A percentile compares a stretch with the other conserved stretches of the same genome.
Evolutionary conservation across 176 grass and related monocot genomes (phyloP).

Genomic region (Phyllostachys edulis): DNA sequence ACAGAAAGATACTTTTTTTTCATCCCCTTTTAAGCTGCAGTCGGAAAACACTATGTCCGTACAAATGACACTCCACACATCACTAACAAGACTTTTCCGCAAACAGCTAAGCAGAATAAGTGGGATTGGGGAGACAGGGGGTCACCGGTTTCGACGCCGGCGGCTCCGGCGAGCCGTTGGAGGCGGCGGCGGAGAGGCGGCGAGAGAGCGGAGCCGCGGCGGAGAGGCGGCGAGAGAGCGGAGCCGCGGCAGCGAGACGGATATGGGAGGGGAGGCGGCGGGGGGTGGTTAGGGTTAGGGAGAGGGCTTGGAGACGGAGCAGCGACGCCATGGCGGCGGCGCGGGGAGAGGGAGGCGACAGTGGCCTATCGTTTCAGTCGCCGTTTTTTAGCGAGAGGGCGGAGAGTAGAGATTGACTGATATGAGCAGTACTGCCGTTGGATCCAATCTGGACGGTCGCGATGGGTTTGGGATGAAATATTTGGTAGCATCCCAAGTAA

Average conservation of each 20-base stretch:
- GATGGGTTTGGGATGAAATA: no score
- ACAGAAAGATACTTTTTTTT: background rate
- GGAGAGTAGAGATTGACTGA: background rate
- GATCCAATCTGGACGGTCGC: background rate
- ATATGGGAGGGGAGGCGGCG: background rate
- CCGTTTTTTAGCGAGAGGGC: background rate
- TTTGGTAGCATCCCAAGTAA: no score
- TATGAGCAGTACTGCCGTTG: background rate
- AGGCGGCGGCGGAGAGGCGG: conserved; percentile 22
- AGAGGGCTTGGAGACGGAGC: conserved; percentile 41
- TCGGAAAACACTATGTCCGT: background rate
- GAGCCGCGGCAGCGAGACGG: background rate
- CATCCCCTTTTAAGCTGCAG: background rate
- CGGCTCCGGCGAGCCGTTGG: conserved; percentile 23
- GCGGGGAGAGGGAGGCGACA: background rate
- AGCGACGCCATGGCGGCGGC: conserved; percentile 38
- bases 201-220: background rate
- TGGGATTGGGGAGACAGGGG: conserved; percentile 8
- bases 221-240: conserved; percentile 11
- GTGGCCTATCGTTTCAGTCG: background rate
- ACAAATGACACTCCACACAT: background rate
- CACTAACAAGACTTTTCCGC: background rate
- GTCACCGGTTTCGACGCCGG: conserved; percentile 29
- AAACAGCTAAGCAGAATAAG: background rate
- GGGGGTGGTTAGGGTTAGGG: background rate